A percentile compares a stretch with the other conserved stretches of the same genome.
Conservation (phyloP, 345 rosid species). For the Conringia planisiliqua region DNA sequence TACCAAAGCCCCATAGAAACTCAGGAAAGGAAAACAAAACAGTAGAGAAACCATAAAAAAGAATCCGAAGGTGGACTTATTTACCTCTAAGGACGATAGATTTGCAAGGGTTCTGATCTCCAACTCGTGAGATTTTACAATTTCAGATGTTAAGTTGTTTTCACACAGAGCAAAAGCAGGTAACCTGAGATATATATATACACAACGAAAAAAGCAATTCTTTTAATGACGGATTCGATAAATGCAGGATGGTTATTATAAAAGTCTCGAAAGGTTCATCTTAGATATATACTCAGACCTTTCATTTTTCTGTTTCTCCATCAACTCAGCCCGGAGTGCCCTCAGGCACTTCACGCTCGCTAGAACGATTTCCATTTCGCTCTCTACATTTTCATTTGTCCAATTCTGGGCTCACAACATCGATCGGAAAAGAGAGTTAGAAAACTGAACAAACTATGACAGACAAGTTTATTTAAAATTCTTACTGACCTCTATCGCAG, state of each 20-base stretch:
- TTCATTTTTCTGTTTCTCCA: conserved; percentile 72
- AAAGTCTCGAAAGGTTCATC: background rate
- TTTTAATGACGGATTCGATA: background rate
- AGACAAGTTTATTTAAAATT: background rate
- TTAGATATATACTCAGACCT: conserved; percentile 40
- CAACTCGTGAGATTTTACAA: conserved; percentile 54
- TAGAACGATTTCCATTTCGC: conserved; percentile 73
- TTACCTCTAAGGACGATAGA: conserved; percentile 69
- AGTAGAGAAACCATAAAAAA: background rate
- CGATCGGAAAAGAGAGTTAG: conserved; percentile 5
- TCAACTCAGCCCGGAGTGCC: conserved; percentile 71
- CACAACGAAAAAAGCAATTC: background rate
- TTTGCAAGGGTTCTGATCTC: conserved; percentile 85
- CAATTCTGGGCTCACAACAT: conserved; percentile 50
- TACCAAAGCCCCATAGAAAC: background rate
- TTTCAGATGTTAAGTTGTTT: conserved; percentile 49
- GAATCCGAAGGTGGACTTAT: background rate
- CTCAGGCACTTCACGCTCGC: conserved; percentile 67
- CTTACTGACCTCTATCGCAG: conserved; percentile 53
- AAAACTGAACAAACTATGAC: background rate
- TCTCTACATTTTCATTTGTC: conserved; percentile 61
- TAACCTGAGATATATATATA: conserved; percentile 44
- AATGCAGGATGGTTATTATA: background rate
- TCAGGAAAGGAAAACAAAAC: background rate
- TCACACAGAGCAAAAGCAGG: conserved; percentile 86